phyloP scores from a whole-genome alignment of 257 asterid species.

The Gentiana dahurica region DNA sequence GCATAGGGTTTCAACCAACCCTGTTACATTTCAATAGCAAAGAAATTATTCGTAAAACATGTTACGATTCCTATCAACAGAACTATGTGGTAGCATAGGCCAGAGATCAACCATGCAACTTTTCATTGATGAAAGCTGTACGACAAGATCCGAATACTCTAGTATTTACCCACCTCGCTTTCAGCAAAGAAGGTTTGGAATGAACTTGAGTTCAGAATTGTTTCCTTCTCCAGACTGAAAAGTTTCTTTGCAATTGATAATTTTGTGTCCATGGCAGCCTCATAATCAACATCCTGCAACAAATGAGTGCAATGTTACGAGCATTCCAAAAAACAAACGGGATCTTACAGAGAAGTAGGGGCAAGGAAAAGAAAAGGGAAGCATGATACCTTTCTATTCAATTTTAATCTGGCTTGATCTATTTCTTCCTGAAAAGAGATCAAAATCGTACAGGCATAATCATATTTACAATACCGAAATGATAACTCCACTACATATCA shows the following conservation, averaged over 20 bases:
- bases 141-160: neutral
- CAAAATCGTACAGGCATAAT: conserved; percentile 2
- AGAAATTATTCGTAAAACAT: neutral
- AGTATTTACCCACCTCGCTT: conserved; percentile 50
- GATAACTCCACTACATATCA: neutral
- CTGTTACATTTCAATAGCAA: conserved; percentile 26
- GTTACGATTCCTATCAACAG: no score
- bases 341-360: neutral
- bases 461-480: neutral
- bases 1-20: conserved; percentile 95
- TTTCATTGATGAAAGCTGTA: no score
- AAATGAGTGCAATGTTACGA: conserved; percentile 5
- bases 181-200: conserved; percentile 68
- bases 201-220: conserved; percentile 44
- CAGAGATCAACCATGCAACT: neutral
- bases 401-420: conserved; percentile 37
- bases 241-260: conserved; percentile 83
- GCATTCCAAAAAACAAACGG: neutral
- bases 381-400: conserved; percentile 63
- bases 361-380: neutral
- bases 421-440: conserved; percentile 60
- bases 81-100: neutral
- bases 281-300: conserved; percentile 78
- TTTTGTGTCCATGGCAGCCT: conserved; percentile 75
- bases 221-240: conserved; percentile 64